phyloP scores from a whole-genome alignment of 169 alveolate species.

The Plasmodium billcollinsi region DNA sequence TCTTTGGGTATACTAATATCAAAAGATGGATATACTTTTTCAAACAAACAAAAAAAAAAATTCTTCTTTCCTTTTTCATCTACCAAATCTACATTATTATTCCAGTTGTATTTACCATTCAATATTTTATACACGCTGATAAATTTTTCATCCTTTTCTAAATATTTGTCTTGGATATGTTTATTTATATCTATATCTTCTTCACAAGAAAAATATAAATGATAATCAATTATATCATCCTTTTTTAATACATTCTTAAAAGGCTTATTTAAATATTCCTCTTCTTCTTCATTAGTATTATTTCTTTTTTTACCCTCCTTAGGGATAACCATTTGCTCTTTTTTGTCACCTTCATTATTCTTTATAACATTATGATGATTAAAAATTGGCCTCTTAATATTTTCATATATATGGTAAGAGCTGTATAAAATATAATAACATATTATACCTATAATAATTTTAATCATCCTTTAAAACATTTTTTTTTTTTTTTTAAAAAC shows the following conservation, averaged over 20 bases:
- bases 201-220: slow-evolving; percentile 59
- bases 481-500: neutral
- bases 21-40: slow-evolving; percentile 13
- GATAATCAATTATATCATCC: slow-evolving; percentile 55
- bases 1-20: slow-evolving; percentile 12
- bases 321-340: too few species aligned
- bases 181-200: slow-evolving; percentile 51
- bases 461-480: slow-evolving; percentile 35
- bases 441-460: slow-evolving; percentile 57
- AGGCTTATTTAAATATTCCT: slow-evolving; percentile 19
- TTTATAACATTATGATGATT: neutral
- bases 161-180: slow-evolving; percentile 28
- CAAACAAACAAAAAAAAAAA: slow-evolving; percentile 3
- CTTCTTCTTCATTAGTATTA: neutral
- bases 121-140: slow-evolving; percentile 28
- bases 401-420: slow-evolving; percentile 29
- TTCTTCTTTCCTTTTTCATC: neutral
- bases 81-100: neutral
- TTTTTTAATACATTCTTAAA: slow-evolving; percentile 30
- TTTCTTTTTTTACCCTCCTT: neutral
- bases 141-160: slow-evolving; percentile 25
- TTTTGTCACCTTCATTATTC: neutral
- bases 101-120: slow-evolving; percentile 30
- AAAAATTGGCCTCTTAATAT: slow-evolving; percentile 47
- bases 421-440: slow-evolving; percentile 43